Percentiles rank a stretch among this genome's conserved stretches.
phyloP scores from a whole-genome alignment of 345 rosid species.

The Ricinus communis region DNA sequence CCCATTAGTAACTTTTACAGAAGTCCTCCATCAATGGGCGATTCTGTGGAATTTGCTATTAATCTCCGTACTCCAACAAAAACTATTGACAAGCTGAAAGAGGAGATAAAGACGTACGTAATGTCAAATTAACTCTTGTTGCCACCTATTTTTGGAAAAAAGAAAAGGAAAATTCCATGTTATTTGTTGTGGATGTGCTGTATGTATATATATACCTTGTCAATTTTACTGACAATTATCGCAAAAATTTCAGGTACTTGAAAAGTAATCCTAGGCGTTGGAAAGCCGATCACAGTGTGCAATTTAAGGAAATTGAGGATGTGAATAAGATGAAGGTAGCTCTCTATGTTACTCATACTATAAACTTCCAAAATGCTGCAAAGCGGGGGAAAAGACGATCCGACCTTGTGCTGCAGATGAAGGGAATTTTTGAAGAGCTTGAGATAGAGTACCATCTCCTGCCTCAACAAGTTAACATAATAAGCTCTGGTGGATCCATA shows the following conservation, averaged over 20 bases:
- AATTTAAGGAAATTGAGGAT: slow-evolving; percentile 58
- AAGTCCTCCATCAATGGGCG: slow-evolving; percentile 25
- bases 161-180: no score
- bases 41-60: slow-evolving; percentile 17
- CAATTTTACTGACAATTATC: no score
- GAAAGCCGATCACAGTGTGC: slow-evolving; percentile 46
- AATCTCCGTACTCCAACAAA: slow-evolving; percentile 17
- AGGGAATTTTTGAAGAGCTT: slow-evolving; percentile 55
- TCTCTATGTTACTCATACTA: slow-evolving; percentile 53
- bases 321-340: slow-evolving; percentile 70
- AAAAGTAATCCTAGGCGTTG: slow-evolving; percentile 62
- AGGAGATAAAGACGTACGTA: slow-evolving; percentile 11
- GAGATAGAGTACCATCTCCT: slow-evolving; percentile 55
- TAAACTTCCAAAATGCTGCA: slow-evolving; percentile 60
- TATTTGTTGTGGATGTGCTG: no score
- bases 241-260: slow-evolving; percentile 56
- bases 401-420: slow-evolving; percentile 50
- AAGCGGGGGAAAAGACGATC: slow-evolving; percentile 56
- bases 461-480: slow-evolving; percentile 55
- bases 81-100: neutral
- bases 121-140: neutral
- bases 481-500: slow-evolving; percentile 24
- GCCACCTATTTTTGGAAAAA: no score
- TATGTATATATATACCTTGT: no score
- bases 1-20: slow-evolving; percentile 31